These are phyloP conservation scores for Boletus semigastroideus DNA, from an alignment of 1,284 basidiomycete genomes.

Conservation along the genomic window DNA sequence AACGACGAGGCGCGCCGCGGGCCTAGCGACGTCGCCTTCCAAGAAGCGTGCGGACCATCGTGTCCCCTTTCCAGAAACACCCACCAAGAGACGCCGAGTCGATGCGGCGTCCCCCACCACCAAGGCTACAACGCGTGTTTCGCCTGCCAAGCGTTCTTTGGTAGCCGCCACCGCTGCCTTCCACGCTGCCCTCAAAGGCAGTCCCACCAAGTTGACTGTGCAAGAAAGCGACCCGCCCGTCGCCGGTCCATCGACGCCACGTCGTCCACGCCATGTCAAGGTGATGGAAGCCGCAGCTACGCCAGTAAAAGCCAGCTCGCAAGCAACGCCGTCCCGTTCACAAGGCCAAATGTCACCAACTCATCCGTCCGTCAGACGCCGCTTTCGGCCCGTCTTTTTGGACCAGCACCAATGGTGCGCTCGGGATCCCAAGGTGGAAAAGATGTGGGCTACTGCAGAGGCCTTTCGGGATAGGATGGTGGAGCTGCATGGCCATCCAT, in stretches of 20 bases:
- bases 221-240: background rate
- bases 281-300: background rate
- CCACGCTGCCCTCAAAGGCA: constrained; percentile 16
- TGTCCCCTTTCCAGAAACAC: constrained; percentile 23
- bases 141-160: constrained; percentile 11
- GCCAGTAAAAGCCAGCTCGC: constrained; percentile 1
- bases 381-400: constrained; percentile 31
- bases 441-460: constrained; percentile 25
- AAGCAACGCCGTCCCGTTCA: constrained; percentile 13
- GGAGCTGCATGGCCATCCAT: constrained; percentile 12
- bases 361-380: constrained; percentile 10
- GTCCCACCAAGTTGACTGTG: constrained; percentile 1
- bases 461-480: constrained; percentile 17
- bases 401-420: constrained; percentile 33
- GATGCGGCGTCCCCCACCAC: constrained; percentile 8
- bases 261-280: constrained; percentile 5
- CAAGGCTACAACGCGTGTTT: constrained; percentile 10
- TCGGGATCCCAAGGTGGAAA: constrained; percentile 31
- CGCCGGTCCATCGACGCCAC: constrained; percentile 29
- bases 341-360: constrained; percentile 8
- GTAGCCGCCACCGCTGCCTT: constrained; percentile 20
- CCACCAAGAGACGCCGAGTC: constrained; percentile 31
- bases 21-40: constrained; percentile 14
- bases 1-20: background rate
- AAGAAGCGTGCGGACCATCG: constrained; percentile 20